These are phyloP conservation scores for Didymella exigua DNA, from an alignment of 2,329 filamentous ascomycete genomes.

Conservation along the genomic window DNA sequence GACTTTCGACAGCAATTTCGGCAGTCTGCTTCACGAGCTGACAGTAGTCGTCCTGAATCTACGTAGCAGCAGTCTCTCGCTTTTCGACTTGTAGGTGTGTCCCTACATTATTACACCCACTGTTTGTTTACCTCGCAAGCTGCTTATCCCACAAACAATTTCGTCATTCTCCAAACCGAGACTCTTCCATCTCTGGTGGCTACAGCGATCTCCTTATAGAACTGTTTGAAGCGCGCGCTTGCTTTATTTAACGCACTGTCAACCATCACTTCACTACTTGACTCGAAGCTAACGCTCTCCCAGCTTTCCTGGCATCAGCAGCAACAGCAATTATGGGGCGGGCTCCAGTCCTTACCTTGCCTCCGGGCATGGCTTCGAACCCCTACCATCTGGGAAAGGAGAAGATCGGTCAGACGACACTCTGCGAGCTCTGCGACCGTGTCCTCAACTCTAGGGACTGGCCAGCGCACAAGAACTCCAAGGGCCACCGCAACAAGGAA, in stretches of 20 bases:
- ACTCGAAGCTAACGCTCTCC: slow-evolving; percentile 12
- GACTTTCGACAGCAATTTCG: not conserved
- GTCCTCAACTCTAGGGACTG: slow-evolving; percentile 41
- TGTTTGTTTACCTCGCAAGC: not conserved
- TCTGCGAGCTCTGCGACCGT: slow-evolving; percentile 43
- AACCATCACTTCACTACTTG: not conserved
- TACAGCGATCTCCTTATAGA: not conserved
- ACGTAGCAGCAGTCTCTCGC: too few species aligned
- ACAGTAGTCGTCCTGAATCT: not conserved
- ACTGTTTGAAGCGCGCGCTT: not conserved
- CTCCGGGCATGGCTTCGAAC: slow-evolving; percentile 20
- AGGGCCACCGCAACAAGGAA: slow-evolving; percentile 38
- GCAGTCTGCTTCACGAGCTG: not conserved
- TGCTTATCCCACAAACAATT: not conserved
- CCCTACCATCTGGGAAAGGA: slow-evolving; percentile 36
- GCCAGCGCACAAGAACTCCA: slow-evolving; percentile 39
- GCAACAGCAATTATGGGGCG: slow-evolving; percentile 2
- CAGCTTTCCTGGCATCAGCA: slow-evolving; percentile 8
- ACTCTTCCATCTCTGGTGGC: not conserved
- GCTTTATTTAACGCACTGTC: slow-evolving; percentile 9
- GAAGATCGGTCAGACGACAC: slow-evolving; percentile 22
- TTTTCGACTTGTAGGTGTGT: not conserved
- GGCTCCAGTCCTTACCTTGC: not conserved
- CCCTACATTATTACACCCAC: not conserved
- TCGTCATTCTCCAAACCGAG: not conserved